A percentile compares a stretch with the other conserved stretches of the same genome.
Evolutionary conservation across 2,329 filamentous ascomycete genomes (phyloP).

Genomic region (Fusarium metavorans): DNA sequence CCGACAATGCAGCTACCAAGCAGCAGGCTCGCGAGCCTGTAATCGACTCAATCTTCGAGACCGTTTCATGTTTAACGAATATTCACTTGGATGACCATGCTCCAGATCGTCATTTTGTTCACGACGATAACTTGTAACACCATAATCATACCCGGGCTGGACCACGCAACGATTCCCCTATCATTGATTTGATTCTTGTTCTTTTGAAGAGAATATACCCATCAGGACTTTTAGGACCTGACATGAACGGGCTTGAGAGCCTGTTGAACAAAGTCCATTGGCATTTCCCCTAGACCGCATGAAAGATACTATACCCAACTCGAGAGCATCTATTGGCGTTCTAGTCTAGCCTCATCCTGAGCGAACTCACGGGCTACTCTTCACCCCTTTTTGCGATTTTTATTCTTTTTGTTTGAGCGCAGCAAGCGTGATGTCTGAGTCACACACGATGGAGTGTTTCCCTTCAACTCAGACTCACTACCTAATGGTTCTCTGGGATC

Average conservation of each 20-base stretch:
- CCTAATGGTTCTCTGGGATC: not conserved
- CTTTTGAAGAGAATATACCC: slow-evolving; percentile 48
- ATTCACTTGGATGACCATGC: slow-evolving; percentile 18
- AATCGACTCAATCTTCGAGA: slow-evolving; percentile 35
- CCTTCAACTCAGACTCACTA: not conserved
- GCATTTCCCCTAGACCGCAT: slow-evolving; percentile 25
- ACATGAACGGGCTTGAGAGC: not conserved
- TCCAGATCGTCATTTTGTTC: slow-evolving; percentile 19
- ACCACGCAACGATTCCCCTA: slow-evolving; percentile 36
- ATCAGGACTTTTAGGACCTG: slow-evolving; percentile 46
- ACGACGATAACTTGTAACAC: slow-evolving; percentile 40
- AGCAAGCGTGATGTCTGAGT: slow-evolving; percentile 8
- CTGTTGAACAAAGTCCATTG: slow-evolving; percentile 12
- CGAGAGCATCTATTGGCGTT: slow-evolving; percentile 34
- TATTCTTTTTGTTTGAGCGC: not conserved
- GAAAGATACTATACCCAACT: slow-evolving; percentile 23
- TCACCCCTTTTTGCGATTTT: slow-evolving; percentile 10
- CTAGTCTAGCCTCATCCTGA: slow-evolving; percentile 1
- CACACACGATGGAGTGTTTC: slow-evolving; percentile 3
- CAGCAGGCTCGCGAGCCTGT: slow-evolving; percentile 68
- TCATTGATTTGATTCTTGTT: slow-evolving; percentile 36
- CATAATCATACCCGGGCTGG: slow-evolving; percentile 41
- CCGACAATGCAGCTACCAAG: slow-evolving; percentile 70
- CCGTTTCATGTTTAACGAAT: slow-evolving; percentile 29
- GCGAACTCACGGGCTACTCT: slow-evolving; percentile 1